Conservation (phyloP, 768 basidiomycete genomes). For the Cystofilobasidium bisporidii region DNA sequence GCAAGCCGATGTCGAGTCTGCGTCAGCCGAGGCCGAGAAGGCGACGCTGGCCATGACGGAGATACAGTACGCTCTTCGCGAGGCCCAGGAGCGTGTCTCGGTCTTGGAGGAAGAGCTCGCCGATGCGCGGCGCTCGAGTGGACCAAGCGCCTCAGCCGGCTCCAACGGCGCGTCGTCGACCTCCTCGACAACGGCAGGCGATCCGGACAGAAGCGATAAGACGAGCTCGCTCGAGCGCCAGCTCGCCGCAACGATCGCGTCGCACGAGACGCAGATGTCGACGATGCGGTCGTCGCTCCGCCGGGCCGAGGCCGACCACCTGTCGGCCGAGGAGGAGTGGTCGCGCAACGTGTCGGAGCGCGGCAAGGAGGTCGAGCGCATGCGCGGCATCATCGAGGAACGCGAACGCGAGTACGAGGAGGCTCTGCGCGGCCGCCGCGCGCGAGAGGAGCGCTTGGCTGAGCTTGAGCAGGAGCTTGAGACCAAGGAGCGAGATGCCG, state of each 20-base stretch:
- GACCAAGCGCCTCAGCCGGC: not conserved
- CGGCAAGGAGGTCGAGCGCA: slow-evolving; percentile 61
- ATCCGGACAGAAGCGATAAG: not conserved
- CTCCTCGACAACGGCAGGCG: not conserved
- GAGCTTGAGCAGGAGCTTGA: slow-evolving; percentile 49
- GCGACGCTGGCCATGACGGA: slow-evolving; percentile 72
- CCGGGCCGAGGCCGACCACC: slow-evolving; percentile 67
- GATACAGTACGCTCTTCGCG: slow-evolving; percentile 73
- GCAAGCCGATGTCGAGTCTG: slow-evolving; percentile 81
- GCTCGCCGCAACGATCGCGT: slow-evolving; percentile 61
- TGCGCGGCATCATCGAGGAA: slow-evolving; percentile 54
- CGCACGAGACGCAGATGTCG: slow-evolving; percentile 63
- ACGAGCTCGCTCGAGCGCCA: slow-evolving; percentile 45
- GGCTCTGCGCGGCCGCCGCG: slow-evolving; percentile 42
- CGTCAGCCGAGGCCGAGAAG: slow-evolving; percentile 62
- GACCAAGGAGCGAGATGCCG: slow-evolving; percentile 42
- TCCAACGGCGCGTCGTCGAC: not conserved
- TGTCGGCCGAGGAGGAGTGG: slow-evolving; percentile 82
- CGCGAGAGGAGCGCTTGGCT: slow-evolving; percentile 51
- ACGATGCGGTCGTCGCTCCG: slow-evolving; percentile 60
- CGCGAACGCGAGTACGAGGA: slow-evolving; percentile 56
- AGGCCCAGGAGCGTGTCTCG: slow-evolving; percentile 60
- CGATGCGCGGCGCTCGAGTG: slow-evolving; percentile 28
- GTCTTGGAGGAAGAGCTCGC: slow-evolving; percentile 47
- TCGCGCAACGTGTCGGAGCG: slow-evolving; percentile 71